Evolutionary conservation across 495 filamentous ascomycete species (phyloP).

Genomic region (Darksidea phi): DNA sequence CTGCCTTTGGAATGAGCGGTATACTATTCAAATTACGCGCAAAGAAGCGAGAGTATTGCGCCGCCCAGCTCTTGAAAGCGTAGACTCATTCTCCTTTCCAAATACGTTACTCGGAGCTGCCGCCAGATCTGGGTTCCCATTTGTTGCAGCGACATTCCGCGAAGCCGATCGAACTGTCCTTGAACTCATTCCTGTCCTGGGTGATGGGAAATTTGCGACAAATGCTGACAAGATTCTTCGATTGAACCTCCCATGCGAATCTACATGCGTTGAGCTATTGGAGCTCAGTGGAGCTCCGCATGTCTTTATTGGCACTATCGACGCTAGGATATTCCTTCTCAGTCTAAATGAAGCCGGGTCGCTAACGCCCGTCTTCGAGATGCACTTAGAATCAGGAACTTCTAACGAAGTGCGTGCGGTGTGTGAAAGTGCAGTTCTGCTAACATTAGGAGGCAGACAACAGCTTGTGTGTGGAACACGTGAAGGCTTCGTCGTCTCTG

Average conservation of each 20-base stretch:
- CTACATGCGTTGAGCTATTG: slow-evolving; percentile 30
- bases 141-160: slow-evolving; percentile 14
- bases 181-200: slow-evolving; percentile 5
- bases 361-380: slow-evolving; percentile 6
- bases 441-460: not conserved
- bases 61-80: not conserved
- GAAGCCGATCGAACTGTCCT: slow-evolving; percentile 6
- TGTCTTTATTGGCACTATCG: slow-evolving; percentile 17
- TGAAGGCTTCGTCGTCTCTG: slow-evolving; percentile 31
- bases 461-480: slow-evolving; percentile 38
- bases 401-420: not conserved
- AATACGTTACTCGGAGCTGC: slow-evolving; percentile 24
- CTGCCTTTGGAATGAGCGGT: slow-evolving; percentile 1
- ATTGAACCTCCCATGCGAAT: slow-evolving; percentile 10
- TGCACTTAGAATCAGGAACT: not conserved
- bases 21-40: slow-evolving; percentile 37
- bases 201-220: slow-evolving; percentile 4
- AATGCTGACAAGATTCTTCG: too few species aligned
- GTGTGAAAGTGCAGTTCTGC: slow-evolving; percentile 32
- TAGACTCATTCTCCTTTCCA: slow-evolving; percentile 6
- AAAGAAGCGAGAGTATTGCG: slow-evolving; percentile 12
- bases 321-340: slow-evolving; percentile 10
- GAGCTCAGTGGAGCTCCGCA: slow-evolving; percentile 7
- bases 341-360: not conserved
- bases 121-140: slow-evolving; percentile 7